phyloP scores from a whole-genome alignment of 179 eudicot genomes.

The Spergularia azorica region DNA sequence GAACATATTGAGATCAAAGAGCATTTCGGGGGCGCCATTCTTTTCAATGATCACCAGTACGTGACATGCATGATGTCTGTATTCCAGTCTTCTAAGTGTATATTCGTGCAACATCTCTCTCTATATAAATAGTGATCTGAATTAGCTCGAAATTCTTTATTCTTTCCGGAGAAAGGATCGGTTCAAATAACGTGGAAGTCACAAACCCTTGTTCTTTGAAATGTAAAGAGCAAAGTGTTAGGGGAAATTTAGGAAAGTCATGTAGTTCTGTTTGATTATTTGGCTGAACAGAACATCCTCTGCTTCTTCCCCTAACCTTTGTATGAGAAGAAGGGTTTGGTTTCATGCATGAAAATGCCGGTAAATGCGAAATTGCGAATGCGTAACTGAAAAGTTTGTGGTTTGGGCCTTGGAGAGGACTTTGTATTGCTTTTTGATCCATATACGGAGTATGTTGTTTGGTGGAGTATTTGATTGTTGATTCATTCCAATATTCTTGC shows the following conservation, averaged over 20 bases:
- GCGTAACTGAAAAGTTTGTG: background rate
- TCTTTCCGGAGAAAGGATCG: background rate
- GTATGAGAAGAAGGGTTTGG: slow-evolving; percentile 8
- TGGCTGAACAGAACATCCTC: slow-evolving; percentile 11
- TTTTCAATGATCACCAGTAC: slow-evolving; percentile 43
- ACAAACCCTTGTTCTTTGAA: background rate
- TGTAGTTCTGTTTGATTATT: slow-evolving; percentile 15
- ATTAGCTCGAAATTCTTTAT: slow-evolving; percentile 21
- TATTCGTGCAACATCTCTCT: background rate
- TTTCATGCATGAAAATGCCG: too few relatives aligned
- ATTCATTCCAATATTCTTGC: too few relatives aligned
- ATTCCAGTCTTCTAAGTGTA: background rate
- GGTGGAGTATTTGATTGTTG: background rate
- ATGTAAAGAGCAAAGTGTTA: slow-evolving; percentile 9
- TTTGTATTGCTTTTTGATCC: slow-evolving; percentile 1
- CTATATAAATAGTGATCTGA: background rate
- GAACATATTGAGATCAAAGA: slow-evolving; percentile 71
- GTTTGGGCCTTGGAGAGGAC: background rate
- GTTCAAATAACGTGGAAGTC: slow-evolving; percentile 1
- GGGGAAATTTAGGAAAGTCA: background rate
- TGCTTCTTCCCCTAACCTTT: background rate
- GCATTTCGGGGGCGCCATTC: slow-evolving; percentile 67
- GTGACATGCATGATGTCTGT: slow-evolving; percentile 20
- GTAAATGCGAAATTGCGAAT: too few relatives aligned
- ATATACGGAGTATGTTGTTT: background rate